These are phyloP conservation scores for Mucor piriformis DNA, from an alignment of 371 early-diverging fungal species.

Conservation along the genomic window DNA sequence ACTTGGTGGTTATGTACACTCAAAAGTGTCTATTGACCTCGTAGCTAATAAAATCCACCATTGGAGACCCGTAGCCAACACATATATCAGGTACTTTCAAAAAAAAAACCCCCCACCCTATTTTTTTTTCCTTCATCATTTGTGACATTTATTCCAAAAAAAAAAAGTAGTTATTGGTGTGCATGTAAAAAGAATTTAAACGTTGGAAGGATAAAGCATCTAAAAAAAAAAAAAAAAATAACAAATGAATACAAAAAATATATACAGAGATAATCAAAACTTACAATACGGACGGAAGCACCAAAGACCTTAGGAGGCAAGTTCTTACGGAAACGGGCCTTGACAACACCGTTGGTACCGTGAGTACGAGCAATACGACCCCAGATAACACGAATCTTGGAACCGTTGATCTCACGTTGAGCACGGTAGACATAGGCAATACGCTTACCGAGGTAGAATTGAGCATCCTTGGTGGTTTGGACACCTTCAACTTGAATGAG, in stretches of 20 bases:
- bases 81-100: too few relatives aligned
- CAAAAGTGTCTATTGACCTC: too few relatives aligned
- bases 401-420: constrained; percentile 87
- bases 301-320: constrained; percentile 92
- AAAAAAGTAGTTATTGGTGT: too few relatives aligned
- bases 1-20: too few relatives aligned
- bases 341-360: constrained; percentile 90
- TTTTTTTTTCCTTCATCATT: too few relatives aligned
- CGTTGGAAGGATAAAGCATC: constrained; percentile 94
- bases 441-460: constrained; percentile 90
- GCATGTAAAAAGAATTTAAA: constrained; percentile 67
- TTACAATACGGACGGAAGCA: constrained; percentile 64
- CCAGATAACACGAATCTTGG: constrained; percentile 95
- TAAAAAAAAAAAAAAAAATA: constrained; percentile 24
- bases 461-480: constrained; percentile 80
- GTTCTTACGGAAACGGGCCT: constrained; percentile 93
- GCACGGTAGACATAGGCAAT: constrained; percentile 83
- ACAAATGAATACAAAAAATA: background rate
- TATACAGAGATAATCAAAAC: background rate
- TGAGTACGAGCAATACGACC: constrained; percentile 93
- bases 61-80: too few relatives aligned
- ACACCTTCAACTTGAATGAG: constrained; percentile 93
- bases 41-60: too few relatives aligned
- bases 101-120: too few relatives aligned
- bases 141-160: too few relatives aligned